These are phyloP conservation scores for Gracilaria gracilis DNA, from an alignment of 23 red algal species.

Conservation along the genomic window DNA sequence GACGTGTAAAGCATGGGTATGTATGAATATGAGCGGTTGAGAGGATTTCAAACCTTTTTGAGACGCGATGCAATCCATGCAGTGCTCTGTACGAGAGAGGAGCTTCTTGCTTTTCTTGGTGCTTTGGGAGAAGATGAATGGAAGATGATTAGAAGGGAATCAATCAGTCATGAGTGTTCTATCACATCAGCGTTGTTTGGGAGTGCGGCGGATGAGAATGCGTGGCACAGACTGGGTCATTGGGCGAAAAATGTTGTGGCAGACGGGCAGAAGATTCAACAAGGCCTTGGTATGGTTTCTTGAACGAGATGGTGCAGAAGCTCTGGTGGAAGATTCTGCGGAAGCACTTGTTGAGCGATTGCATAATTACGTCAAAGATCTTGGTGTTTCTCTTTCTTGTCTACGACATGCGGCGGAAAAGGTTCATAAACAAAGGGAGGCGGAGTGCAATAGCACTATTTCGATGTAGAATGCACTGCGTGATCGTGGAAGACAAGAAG, in stretches of 20 bases:
- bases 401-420: slow-evolving; percentile 46
- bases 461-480: slow-evolving; percentile 54
- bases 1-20: slow-evolving; percentile 60
- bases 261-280: slow-evolving; percentile 58
- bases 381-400: slow-evolving; percentile 48
- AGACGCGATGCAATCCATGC: slow-evolving; percentile 66
- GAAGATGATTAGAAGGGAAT: slow-evolving; percentile 47
- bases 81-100: slow-evolving; percentile 46
- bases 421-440: slow-evolving; percentile 12
- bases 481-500: slow-evolving; percentile 57
- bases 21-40: slow-evolving; percentile 52
- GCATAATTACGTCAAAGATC: slow-evolving; percentile 65
- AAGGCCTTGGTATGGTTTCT: slow-evolving; percentile 68
- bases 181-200: slow-evolving; percentile 68
- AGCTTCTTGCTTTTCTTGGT: slow-evolving; percentile 71
- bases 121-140: slow-evolving; percentile 58
- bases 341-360: slow-evolving; percentile 62
- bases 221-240: slow-evolving; percentile 11
- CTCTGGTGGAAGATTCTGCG: slow-evolving; percentile 13
- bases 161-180: slow-evolving; percentile 28
- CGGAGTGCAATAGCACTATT: slow-evolving; percentile 7
- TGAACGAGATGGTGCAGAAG: slow-evolving; percentile 39
- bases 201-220: slow-evolving; percentile 21
- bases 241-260: slow-evolving; percentile 70
- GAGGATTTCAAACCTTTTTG: slow-evolving; percentile 66